Conservation (phyloP, 257 asterid species). For the Oldenlandia corymbosa region DNA sequence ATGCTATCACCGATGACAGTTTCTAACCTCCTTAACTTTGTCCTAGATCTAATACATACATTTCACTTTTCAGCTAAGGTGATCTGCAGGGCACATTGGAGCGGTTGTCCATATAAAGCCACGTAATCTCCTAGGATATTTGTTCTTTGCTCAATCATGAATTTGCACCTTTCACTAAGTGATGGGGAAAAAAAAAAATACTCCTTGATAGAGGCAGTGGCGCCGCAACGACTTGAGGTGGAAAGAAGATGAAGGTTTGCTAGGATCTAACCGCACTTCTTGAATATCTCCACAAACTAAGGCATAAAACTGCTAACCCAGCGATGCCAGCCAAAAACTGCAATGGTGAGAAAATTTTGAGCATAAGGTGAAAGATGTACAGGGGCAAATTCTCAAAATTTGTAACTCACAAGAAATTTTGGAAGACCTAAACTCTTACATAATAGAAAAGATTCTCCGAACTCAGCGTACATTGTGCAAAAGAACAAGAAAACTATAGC, state of each 20-base stretch:
- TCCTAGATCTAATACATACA: neutral
- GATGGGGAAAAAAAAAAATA: neutral
- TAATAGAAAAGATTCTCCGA: too few relatives aligned
- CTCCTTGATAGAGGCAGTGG: neutral
- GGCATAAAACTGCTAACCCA: constrained; percentile 49
- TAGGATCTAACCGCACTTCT: constrained; percentile 40
- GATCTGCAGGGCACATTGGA: neutral
- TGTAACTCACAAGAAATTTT: neutral
- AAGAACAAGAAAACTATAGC: neutral
- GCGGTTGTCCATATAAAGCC: too few relatives aligned
- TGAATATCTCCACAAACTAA: constrained; percentile 63
- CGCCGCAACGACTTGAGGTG: neutral
- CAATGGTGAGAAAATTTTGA: neutral
- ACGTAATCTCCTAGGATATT: neutral
- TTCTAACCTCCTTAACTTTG: too few relatives aligned
- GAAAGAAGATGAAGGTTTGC: constrained; percentile 2
- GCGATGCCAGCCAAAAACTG: constrained; percentile 71
- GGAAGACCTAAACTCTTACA: too few relatives aligned
- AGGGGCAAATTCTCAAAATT: neutral
- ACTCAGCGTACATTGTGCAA: too few relatives aligned
- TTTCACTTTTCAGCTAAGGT: neutral
- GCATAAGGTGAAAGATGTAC: neutral
- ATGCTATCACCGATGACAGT: too few relatives aligned
- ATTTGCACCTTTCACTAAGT: neutral
- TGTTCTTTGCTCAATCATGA: neutral